Conservation (phyloP, 345 rosid genomes). For the Salix suchowensis region DNA sequence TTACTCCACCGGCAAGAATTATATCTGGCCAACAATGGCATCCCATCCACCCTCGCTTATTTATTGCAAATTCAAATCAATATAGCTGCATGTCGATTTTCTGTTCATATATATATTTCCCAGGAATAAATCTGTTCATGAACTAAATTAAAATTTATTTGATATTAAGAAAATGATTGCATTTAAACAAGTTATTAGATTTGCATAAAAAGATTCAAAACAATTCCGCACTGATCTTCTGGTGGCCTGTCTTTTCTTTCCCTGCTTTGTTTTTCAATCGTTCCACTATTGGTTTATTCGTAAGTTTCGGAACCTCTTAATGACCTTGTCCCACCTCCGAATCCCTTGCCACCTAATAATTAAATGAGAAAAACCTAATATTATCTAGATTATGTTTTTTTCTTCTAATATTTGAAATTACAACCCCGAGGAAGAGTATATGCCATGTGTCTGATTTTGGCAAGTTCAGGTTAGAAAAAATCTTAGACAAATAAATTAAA, state of each 20-base stretch:
- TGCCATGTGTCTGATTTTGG: not conserved
- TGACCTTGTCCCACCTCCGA: not conserved
- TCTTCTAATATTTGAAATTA: not conserved
- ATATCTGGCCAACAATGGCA: not conserved
- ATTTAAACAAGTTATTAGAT: no score
- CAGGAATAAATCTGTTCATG: no score
- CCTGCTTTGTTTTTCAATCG: no score
- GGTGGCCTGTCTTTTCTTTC: conserved; percentile 6
- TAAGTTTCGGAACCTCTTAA: not conserved
- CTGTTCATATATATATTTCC: no score
- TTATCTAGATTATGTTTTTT: not conserved
- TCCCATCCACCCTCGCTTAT: not conserved
- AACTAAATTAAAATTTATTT: no score
- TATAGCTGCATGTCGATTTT: not conserved
- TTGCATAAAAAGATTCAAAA: not conserved
- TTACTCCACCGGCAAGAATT: not conserved
- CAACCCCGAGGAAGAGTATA: not conserved
- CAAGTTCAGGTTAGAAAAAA: not conserved
- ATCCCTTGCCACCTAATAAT: not conserved
- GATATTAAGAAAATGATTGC: no score
- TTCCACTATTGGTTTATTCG: not conserved
- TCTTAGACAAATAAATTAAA: no score
- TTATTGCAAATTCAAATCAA: not conserved
- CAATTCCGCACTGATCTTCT: not conserved
- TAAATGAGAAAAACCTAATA: not conserved